Evolutionary conservation across 2,329 filamentous ascomycete genomes (phyloP), one percentile per base, ranked within the genome.

Genomic region (Penicillium sp.): DNA sequence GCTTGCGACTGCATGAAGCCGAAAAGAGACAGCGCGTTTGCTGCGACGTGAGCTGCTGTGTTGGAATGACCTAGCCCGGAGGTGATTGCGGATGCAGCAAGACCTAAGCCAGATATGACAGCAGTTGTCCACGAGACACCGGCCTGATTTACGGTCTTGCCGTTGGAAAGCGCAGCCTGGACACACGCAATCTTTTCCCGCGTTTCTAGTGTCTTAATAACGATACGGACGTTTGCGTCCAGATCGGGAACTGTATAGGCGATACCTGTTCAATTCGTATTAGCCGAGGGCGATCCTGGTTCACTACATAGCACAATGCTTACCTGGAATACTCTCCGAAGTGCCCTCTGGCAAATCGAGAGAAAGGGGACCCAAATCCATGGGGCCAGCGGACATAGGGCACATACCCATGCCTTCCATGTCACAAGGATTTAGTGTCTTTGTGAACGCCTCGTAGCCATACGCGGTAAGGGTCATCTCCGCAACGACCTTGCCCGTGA

Each of bases 1-100:
- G 93, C 92, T 74, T 96, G 92, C 4, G 90, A 86, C 75, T 97
- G 93, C 81, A 97, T 96, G 75, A 94, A 97, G 57, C 88, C 85
- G 70, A 96, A 96, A 29, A 97, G 85, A n/a, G 92, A 94, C 59
- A 97, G 82, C 3, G 93, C 91, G 69, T 96, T 96, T 51, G 92
- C 89, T 51, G 93, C 93, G 60, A 97, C 90, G 74, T 97, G 93
- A 47, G 93, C 91, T 43, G 93, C 92, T 5, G 93, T 93, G 72
- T 97, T 97, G 46, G 90, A 90, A 74, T 97, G 91, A 10, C 93
- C 93, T 4, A 97, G 79, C 30, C 91, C 91, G 27, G 91, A 96
- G 29, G 93, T 89, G 60, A 97, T 83, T 58, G 91, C 93, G 40
- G 93, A 96, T 8, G 91, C 88, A 45, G 91, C 80, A 43, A 97